Base-by-base conservation (phyloP, 495 filamentous ascomycete species). In the Penicillium salamii region DNA sequence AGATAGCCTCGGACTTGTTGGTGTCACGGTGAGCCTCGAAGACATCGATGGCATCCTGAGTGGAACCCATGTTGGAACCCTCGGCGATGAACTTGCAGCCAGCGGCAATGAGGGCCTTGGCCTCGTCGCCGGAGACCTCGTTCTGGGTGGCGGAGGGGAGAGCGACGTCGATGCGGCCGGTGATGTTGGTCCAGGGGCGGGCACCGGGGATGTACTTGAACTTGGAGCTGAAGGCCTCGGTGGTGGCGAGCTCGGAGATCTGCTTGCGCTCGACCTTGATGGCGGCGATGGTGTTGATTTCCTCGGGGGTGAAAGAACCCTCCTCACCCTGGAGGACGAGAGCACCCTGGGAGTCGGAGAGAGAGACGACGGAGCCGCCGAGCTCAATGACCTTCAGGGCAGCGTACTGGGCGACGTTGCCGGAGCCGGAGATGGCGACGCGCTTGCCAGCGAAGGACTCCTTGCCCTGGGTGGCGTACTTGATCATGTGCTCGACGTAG, bases 21-120 rank as follows among this genome's bases (percentile, higher is more conserved):
- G 76, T 77, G 58, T 81, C 81, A 44, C 93, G 82, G 68, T 82
- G 69, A 21, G 82, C 86, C 81, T 98, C 93, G 70, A 97, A 98
- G 52, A 88, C 78, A 58, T 95, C 84, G 70, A 98, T 97, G 55
- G 93, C 93, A 51, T 87, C 90, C 75, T 92, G 91, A 39, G 91
- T 95, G 77, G 90, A 97, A 46, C 93, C 93, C 92, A 98, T 98
- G 79, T 98, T 98, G 73, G 87, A 91, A 20, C 93, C 93, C 74
- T 98, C 93, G 49, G 93, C 93, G 60, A 97, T 83, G 79, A 92
- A 96, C 67, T 84, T 83, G 57, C 76, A 78, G 54, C 93, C 93
- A 50, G 75, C 78, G 46, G 78, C 79, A 46, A 97, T 83, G 28
- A 98, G 79, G 15, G 80, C 83, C 72, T 88, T 74, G 42, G 91